Base-by-base conservation (phyloP, 768 basidiomycete genomes). In the Cantharellus anzutake region DNA sequence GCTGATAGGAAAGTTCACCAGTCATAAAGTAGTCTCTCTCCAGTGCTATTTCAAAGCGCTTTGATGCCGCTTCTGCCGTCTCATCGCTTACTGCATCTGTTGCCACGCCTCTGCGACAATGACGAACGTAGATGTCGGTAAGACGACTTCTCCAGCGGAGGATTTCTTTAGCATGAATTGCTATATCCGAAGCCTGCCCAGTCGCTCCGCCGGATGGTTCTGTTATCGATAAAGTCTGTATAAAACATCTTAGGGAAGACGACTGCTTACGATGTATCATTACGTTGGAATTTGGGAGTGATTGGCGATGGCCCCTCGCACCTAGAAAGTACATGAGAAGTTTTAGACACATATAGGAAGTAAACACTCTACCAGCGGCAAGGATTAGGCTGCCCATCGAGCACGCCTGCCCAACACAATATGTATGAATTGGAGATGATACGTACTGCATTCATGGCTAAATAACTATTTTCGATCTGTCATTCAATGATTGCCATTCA, bases 21-120 rank as follows among this genome's bases (percentile, higher is more conserved):
- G 91, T 94, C 87, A 97, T 85, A 71, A 90, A 97, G 71, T 93
- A 93, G 71, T 97, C 92, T 62, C 92, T 78, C 72, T 97, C 92
- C 64, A 97, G 73, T 42, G 92, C 91, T 61, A 74, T 83, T 71
- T 88, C 91, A 92, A 51, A 11, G 70, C 53, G 55, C 63, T 62
- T 37, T 11, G 11, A 11, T 7, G 52, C 52, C 7, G 7, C 11
- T 11, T 37, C 35, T 11, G 35, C 11, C 7, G 52, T 55, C 52
- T 55, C 52, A 7, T 37, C 35, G 7, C 38, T 37, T 29, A 11
- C 44, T 53, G 37, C 38, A 5, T 71, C 80, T 60, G 7, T 37
- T 64, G 75, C 78, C 16, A 71, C 76, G 20, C 20, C 20, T 29
- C 20, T 29, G 20, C 20, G 20, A 70, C 93, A 96, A 68, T 97